Evolutionary conservation across 129 eudicot species (phyloP), one percentile per base, ranked within the genome.

Genomic region (Flaveria ramosissima): DNA sequence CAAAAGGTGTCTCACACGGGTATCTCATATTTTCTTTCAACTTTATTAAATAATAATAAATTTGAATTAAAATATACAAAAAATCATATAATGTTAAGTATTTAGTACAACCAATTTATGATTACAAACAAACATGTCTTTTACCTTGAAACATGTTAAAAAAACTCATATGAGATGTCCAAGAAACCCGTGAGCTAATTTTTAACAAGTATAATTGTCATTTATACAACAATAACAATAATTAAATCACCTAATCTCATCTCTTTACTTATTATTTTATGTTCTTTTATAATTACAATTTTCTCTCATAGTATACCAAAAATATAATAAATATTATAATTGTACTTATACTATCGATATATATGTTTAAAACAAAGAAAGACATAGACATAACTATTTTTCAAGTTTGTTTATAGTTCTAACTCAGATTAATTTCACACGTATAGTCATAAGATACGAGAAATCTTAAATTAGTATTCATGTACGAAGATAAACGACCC

Each of bases 21-120:
- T 74, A 42, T 45, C 59, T 23, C 78, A 59, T 59, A 60, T 23
- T 42, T 74, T 19, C 55, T 41, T 59, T 74, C 43, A 73, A 73
- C 13, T 21, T 9, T 57, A 50, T 52, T 27, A 13, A 56, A 21
- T 43, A 42, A 39, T 14, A 42, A 21, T 43, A 56, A 9, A 21
- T 60, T 15, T 19, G 19, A 39, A 73, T 17, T 41, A 3, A 27
- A 30, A 6, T 26, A 36, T 14, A 30, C 7, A 15, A 63, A 30
- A 61, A 63, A 15, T 63, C 20, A 21, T 43, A 57, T 7, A 41
- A 21, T 39, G 7, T 19, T 56, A 20, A 19, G 11, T 21, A 17
- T 51, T 43, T 59, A 21, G 14, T 21, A 23, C 53, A 45, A 17
- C 17, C 19, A 52, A 71, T 15, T 27, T 63, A 63, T 63, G 20